These are phyloP conservation scores for Vicia faba DNA, from an alignment of 306 rosid species.

Conservation along the genomic window DNA sequence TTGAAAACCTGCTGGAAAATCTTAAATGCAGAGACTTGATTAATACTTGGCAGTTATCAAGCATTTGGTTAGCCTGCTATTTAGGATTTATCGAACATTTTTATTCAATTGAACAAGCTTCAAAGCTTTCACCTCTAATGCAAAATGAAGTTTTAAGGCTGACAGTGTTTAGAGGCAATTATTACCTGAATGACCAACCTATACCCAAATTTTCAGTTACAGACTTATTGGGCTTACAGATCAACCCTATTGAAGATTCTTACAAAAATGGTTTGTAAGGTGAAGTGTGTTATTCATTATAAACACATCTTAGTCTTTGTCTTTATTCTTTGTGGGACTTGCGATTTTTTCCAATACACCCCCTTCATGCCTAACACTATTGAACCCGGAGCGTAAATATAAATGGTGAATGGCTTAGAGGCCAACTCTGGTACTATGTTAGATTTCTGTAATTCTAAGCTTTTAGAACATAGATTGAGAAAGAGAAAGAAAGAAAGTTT, in stretches of 20 bases:
- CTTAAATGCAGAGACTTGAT: background rate
- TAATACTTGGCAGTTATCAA: slow-evolving; percentile 1
- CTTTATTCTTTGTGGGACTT: too few relatives aligned
- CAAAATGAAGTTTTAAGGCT: background rate
- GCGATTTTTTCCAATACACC: too few relatives aligned
- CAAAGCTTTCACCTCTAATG: background rate
- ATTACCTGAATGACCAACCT: background rate
- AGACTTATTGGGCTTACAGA: background rate
- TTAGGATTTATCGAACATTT: slow-evolving; percentile 4
- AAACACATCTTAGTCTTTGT: too few relatives aligned
- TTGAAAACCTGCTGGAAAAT: slow-evolving; percentile 18
- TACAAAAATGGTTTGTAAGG: too few relatives aligned
- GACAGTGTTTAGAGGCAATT: slow-evolving; percentile 21
- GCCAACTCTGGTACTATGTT: too few relatives aligned
- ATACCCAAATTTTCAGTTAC: background rate
- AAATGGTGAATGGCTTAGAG: too few relatives aligned
- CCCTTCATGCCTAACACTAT: too few relatives aligned
- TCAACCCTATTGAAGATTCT: background rate
- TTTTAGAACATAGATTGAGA: too few relatives aligned
- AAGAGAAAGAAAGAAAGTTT: too few relatives aligned
- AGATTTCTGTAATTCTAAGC: too few relatives aligned
- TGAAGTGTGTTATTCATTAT: too few relatives aligned
- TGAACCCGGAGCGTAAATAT: too few relatives aligned
- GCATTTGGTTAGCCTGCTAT: background rate
- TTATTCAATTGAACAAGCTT: background rate